A percentile compares a stretch with the other conserved stretches of the same genome.
Evolutionary conservation across 495 filamentous ascomycete genomes (phyloP).

Genomic region (Aspergillus wentii): DNA sequence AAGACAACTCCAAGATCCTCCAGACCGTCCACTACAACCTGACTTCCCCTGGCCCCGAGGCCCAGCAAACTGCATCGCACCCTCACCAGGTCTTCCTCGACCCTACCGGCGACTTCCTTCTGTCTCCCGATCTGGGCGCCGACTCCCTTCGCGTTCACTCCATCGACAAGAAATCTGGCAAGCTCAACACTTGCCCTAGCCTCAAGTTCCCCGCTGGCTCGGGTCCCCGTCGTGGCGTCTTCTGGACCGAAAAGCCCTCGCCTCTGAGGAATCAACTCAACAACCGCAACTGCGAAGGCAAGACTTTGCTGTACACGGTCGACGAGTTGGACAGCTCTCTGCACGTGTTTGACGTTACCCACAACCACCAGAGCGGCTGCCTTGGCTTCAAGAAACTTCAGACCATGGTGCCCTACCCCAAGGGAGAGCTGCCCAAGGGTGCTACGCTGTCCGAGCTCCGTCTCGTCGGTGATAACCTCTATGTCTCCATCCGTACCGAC

Average conservation of each 20-base stretch:
- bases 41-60: constrained; percentile 39
- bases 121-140: constrained; percentile 67
- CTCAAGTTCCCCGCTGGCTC: constrained; percentile 40
- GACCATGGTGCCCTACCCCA: constrained; percentile 25
- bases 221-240: constrained; percentile 66
- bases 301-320: constrained; percentile 53
- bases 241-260: constrained; percentile 43
- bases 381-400: constrained; percentile 33
- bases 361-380: constrained; percentile 39
- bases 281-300: too few relatives aligned
- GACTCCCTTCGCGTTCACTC: constrained; percentile 64
- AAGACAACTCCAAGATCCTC: constrained; percentile 15
- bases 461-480: constrained; percentile 18
- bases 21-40: constrained; percentile 51
- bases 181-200: constrained; percentile 19
- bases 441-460: constrained; percentile 36
- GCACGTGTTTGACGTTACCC: constrained; percentile 53
- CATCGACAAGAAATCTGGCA: constrained; percentile 39
- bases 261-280: too few relatives aligned
- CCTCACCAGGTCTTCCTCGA: constrained; percentile 69
- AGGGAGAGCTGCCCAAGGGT: constrained; percentile 19
- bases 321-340: constrained; percentile 59
- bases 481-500: constrained; percentile 42
- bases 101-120: constrained; percentile 58
- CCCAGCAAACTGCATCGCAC: constrained; percentile 62